Evolutionary conservation across 305 asterid species (phyloP).

Genomic region (Fraxinus floribunda): DNA sequence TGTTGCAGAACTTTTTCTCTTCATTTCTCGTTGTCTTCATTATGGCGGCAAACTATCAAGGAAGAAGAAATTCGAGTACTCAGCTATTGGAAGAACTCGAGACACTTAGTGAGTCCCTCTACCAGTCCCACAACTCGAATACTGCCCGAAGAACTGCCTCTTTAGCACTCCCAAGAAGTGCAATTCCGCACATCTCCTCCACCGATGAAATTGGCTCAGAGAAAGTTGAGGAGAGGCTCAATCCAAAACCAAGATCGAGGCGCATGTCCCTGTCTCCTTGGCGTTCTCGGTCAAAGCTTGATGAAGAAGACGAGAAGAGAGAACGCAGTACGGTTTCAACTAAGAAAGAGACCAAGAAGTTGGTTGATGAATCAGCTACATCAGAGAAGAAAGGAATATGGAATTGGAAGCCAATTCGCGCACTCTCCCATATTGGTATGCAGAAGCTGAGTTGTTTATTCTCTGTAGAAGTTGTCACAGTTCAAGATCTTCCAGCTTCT

Average conservation of each 20-base stretch:
- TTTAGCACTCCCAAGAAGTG: slow-evolving; percentile 58
- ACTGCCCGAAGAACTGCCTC: slow-evolving; percentile 61
- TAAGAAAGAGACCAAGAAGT: slow-evolving; percentile 26
- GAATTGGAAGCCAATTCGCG: slow-evolving; percentile 92
- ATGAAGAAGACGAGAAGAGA: slow-evolving; percentile 22
- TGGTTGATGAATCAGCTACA: slow-evolving; percentile 31
- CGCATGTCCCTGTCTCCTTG: slow-evolving; percentile 85
- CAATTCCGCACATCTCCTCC: slow-evolving; percentile 41
- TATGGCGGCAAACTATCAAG: slow-evolving; percentile 34
- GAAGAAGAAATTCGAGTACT: slow-evolving; percentile 51
- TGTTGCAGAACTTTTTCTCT: background rate
- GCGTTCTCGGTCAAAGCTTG: slow-evolving; percentile 61
- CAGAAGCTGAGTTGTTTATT: slow-evolving; percentile 85
- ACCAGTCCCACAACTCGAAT: slow-evolving; percentile 42
- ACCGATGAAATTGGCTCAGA: slow-evolving; percentile 17
- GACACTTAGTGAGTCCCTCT: slow-evolving; percentile 59
- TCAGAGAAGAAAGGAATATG: slow-evolving; percentile 63
- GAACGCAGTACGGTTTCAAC: slow-evolving; percentile 9
- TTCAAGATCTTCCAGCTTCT: slow-evolving; percentile 64
- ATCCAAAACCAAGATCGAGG: slow-evolving; percentile 63
- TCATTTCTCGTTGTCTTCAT: background rate
- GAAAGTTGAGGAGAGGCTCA: slow-evolving; percentile 36
- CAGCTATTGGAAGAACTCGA: slow-evolving; percentile 78
- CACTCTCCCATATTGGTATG: slow-evolving; percentile 68
- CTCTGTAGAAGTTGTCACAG: slow-evolving; percentile 74